Conservation (phyloP, 345 rosid genomes). For the Populus davidiana region DNA sequence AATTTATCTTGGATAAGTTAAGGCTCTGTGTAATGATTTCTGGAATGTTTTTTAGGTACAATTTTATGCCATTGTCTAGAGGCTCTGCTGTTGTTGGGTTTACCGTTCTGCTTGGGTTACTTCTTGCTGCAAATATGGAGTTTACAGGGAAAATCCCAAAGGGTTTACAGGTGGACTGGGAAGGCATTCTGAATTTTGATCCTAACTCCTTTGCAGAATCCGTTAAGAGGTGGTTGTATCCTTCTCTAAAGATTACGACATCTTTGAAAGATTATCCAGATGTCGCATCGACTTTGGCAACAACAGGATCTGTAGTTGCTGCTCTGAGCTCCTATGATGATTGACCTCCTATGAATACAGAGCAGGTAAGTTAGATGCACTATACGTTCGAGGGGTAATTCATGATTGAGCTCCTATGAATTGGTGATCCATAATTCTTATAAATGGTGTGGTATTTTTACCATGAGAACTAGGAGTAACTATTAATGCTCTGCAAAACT, state of each 20-base stretch:
- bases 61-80: constrained; percentile 92
- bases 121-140: constrained; percentile 89
- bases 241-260: constrained; percentile 60
- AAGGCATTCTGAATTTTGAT: constrained; percentile 73
- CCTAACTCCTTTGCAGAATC: constrained; percentile 57
- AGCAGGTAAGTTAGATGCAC: constrained; percentile 31
- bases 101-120: constrained; percentile 68
- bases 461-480: neutral
- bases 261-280: constrained; percentile 86
- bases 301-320: constrained; percentile 77
- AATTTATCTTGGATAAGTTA: neutral
- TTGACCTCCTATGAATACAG: constrained; percentile 27
- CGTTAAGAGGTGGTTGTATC: constrained; percentile 74
- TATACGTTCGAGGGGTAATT: neutral
- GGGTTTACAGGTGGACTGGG: constrained; percentile 91
- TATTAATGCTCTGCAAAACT: neutral
- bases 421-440: neutral
- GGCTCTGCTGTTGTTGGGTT: constrained; percentile 88
- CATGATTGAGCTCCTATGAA: no score
- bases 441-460: neutral
- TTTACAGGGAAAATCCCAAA: constrained; percentile 63
- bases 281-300: constrained; percentile 61
- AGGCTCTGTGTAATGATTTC: constrained; percentile 5
- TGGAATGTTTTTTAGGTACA: constrained; percentile 57
- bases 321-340: constrained; percentile 68